Evolutionary conservation across 2,329 filamentous ascomycete genomes (phyloP), one percentile per base, ranked within the genome.

Genomic region (Ambrosiella xylebori): DNA sequence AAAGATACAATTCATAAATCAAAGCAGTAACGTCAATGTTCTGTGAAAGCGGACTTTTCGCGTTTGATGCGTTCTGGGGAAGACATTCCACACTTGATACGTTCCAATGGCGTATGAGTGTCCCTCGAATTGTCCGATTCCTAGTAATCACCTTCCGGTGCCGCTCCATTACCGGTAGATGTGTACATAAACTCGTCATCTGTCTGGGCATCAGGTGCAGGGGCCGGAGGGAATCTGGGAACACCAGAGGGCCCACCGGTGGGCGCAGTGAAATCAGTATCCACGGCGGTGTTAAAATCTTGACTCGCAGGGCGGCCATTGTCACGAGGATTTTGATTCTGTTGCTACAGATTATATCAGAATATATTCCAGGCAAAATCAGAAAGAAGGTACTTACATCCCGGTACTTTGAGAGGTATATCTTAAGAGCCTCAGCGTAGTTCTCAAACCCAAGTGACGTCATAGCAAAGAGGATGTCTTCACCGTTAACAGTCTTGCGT

Each of bases 381-480:
- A 53, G 12, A 13, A 37, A 11, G 12, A 17, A 52, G 38, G 58
- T 53, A 65, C 85, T 81, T 79, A 97, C 93, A 80, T 98, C 93
- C 71, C 93, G 85, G 71, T 97, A 98, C 69, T 96, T 93, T 61
- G 90, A 88, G 47, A 98, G 79, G 70, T 98, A 98, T 64, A 98
- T 96, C 73, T 98, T 98, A 60, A 98, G 77, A 1, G 93, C 93
- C 71, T 98, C 93, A 35, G 91, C 86, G 69, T 98, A 98, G 73
- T 98, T 98, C 72, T 98, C 93, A 70, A 98, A 98, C 0, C 93
- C 93, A 40, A 98, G 79, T 35, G 93, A 98, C 7, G 91, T 97
- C 93, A 98, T 98, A 61, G 93, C 93, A 68, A 97, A 98, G 51
- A 98, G 76, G 61, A 98, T 98, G 66, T 98, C 93, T 71, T 98